Base-by-base conservation (phyloP, 257 asterid species). In the Solanum bukasovii region DNA sequence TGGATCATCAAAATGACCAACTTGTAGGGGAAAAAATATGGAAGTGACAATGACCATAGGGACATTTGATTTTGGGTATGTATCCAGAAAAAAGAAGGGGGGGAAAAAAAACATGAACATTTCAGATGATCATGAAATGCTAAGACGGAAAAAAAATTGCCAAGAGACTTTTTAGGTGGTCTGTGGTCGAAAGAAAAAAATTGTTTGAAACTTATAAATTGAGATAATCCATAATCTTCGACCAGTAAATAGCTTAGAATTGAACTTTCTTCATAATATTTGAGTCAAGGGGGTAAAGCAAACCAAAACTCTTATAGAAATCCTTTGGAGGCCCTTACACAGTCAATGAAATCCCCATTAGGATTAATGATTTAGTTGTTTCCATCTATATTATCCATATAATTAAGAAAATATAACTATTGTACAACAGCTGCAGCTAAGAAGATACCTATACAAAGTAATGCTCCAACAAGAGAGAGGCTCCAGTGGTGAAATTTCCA, bases 401-500 rank as follows among this genome's bases (percentile, higher is more conserved):
- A 78, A 88, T 33, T 56, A 72, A n/a, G 61, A 16, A 70, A 63
- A 13, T 13, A 35, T 14, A 42, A 73, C 31, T 14, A 40, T 25
- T 23, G 25, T 71, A 70, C 37, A 40, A 87, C 34, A 44, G 85
- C n/a, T 78, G 84, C 13, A 46, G 61, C 75, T 52, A 31, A 52
- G 86, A 74, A 90, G 93, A 87, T 87, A 96, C 99, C 96, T 89
- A 97, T 92, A 91, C 99, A 97, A 82, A 97, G 90, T 81, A 90
- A 89, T 90, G 99, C 99, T 87, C 99, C 99, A 88, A 97, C 56
- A 89, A 97, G 99, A 91, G 99, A 97, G 89, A 97, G 96, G 89
- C 99, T 96, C 99, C 99, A 97, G 87, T 97, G 99, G 92, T 97
- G 99, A 93, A 96, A 97, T 88, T 95, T 97, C 99, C 99, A 97